Evolutionary conservation across 441 rosid genomes (phyloP).

Genomic region (Geranium incanum): DNA sequence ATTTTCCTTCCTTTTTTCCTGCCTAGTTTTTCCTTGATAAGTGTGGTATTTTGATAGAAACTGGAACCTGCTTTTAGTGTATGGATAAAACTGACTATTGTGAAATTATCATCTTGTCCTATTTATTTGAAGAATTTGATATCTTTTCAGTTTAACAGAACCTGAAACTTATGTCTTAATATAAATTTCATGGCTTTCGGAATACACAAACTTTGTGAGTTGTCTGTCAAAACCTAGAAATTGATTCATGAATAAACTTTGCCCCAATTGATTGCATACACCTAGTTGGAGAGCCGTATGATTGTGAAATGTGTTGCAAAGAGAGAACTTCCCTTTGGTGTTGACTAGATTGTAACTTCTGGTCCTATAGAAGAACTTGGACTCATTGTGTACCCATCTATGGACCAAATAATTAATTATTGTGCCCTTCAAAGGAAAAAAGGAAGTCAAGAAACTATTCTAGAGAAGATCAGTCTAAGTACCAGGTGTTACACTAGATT

Average conservation of each 20-base stretch:
- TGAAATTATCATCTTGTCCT: neutral
- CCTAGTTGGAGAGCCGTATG: neutral
- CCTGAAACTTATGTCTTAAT: neutral
- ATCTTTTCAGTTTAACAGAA: neutral
- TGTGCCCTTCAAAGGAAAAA: neutral
- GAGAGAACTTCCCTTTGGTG: neutral
- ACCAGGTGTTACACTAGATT: conserved; percentile 5
- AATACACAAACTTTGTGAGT: neutral
- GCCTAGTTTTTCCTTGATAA: neutral
- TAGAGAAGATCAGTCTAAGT: neutral
- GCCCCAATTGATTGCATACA: neutral
- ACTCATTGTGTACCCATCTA: neutral
- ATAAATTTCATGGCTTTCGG: neutral
- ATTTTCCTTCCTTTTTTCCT: neutral
- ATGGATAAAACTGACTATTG: neutral
- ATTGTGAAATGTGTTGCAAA: neutral
- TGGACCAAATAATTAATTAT: conserved; percentile 4
- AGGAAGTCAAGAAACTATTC: neutral
- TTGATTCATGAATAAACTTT: neutral
- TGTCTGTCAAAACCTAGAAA: neutral
- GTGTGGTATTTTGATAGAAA: conserved; percentile 2
- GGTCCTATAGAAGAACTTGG: conserved; percentile 1
- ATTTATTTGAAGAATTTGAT: neutral
- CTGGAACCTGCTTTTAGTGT: neutral
- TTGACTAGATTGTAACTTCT: neutral